These are phyloP conservation scores for Aspergillus eucalypticola DNA, from an alignment of 2,329 filamentous ascomycete genomes.

Conservation along the genomic window DNA sequence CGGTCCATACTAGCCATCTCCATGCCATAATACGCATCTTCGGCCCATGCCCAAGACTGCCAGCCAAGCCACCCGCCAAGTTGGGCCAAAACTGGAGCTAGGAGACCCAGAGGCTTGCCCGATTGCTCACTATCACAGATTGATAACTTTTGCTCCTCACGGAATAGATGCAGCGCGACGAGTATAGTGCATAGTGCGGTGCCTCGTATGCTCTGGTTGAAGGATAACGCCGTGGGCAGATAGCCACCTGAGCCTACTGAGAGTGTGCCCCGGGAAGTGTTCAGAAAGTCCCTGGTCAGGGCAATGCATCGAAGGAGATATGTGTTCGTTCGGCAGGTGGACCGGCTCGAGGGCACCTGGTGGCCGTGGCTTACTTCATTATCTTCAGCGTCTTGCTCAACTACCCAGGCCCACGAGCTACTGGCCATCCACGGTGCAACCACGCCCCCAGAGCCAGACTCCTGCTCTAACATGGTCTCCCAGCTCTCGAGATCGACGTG, in stretches of 20 bases:
- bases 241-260: conserved; percentile 61
- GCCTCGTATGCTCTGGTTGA: conserved; percentile 57
- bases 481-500: conserved; percentile 48
- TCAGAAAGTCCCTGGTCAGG: conserved; percentile 66
- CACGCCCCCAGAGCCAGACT: conserved; percentile 44
- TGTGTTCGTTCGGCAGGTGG: conserved; percentile 40
- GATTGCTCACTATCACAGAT: conserved; percentile 56
- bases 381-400: conserved; percentile 55
- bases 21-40: conserved; percentile 58
- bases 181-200: conserved; percentile 70
- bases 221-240: conserved; percentile 62
- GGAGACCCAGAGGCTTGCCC: conserved; percentile 47
- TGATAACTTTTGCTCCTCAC: conserved; percentile 85
- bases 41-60: conserved; percentile 58
- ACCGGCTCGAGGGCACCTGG: conserved; percentile 25
- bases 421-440: conserved; percentile 55
- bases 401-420: conserved; percentile 70
- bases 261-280: conserved; percentile 58
- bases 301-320: conserved; percentile 53
- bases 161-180: conserved; percentile 76
- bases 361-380: conserved; percentile 20
- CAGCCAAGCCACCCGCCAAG: conserved; percentile 81
- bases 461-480: conserved; percentile 51
- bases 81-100: conserved; percentile 78
- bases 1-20: conserved; percentile 58